Base-by-base conservation (phyloP, 345 rosid species). In the Gossypium raimondii region DNA sequence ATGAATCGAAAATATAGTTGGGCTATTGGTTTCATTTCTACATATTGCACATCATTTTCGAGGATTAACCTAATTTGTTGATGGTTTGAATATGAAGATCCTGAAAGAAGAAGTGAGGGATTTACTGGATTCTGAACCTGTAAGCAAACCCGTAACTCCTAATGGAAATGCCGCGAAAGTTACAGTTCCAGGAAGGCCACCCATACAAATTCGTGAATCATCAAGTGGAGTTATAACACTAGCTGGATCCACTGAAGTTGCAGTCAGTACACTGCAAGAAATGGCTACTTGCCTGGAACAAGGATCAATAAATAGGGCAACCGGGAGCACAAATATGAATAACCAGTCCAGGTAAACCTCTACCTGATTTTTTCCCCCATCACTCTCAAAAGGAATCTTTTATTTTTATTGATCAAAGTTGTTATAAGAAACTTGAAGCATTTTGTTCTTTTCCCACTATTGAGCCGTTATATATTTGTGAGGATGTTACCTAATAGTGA, bases 311-410 rank as follows among this genome's bases (percentile, higher is more conserved):
- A 83, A 86, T 71, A 86, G 97, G 72, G 94, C 97, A 60, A 92
- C 97, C 3, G 97, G 93, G 68, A 88, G 93, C 77, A 92, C 97
- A 75, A 90, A 92, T 78, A 92, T 92, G 97, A 92, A 92, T 83
- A 88, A 86, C 80, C 89, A 83, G 56, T 92, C 97, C 0, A 92
- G 97, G 97, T 92, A 76, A 75, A 69, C 63, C 78, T 59, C 68
- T 34, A 27, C 3, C 53, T 16, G 24, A 51, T 77, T 62, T 68
- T 29, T 45, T 20, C 62, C n/a, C 66, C 24, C 34, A 38, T 75
- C 52, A 44, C 45, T 16, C 56, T 48, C 29, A 24, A 64, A 53
- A 27, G 61, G 11, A 25, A 70, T 44, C 48, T 34, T 53, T 18
- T 34, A 5, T 34, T 67, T 45, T 18, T 56, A 58, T 57, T 18